A percentile compares a stretch with the other conserved stretches of the same genome.
phyloP scores from a whole-genome alignment of 495 filamentous ascomycete genomes.

The Neurospora sp. region DNA sequence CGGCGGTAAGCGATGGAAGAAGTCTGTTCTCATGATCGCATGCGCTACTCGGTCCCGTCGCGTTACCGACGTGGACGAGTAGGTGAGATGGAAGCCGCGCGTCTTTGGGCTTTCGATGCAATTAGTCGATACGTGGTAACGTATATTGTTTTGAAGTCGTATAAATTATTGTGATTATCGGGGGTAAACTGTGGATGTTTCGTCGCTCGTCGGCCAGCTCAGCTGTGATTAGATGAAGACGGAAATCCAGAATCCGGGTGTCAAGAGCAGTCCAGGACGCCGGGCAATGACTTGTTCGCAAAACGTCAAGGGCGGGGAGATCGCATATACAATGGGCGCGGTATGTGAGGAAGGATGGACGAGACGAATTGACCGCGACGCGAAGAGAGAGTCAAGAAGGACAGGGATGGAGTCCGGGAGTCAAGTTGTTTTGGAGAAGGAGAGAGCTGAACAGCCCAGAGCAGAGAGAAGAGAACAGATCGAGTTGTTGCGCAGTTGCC shows the following conservation, averaged over 20 bases:
- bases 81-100: neutral
- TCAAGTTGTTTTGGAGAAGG: neutral
- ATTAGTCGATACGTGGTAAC: neutral
- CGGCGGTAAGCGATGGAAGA: slow-evolving; percentile 32
- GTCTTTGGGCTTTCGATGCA: neutral
- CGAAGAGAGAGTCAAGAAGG: neutral
- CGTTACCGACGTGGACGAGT: neutral
- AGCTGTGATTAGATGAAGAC: neutral
- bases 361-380: neutral
- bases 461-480: neutral
- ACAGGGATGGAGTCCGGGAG: neutral
- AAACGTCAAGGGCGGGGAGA: neutral
- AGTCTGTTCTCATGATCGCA: slow-evolving; percentile 19
- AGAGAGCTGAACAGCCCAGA: neutral
- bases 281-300: neutral
- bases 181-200: neutral
- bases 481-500: neutral
- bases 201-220: neutral
- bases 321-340: neutral
- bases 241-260: neutral
- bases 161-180: neutral
- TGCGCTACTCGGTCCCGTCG: neutral
- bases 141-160: neutral
- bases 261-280: neutral
- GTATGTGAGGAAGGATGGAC: neutral